Evolutionary conservation across 768 basidiomycete genomes (phyloP).

Genomic region (Trametes villosa): DNA sequence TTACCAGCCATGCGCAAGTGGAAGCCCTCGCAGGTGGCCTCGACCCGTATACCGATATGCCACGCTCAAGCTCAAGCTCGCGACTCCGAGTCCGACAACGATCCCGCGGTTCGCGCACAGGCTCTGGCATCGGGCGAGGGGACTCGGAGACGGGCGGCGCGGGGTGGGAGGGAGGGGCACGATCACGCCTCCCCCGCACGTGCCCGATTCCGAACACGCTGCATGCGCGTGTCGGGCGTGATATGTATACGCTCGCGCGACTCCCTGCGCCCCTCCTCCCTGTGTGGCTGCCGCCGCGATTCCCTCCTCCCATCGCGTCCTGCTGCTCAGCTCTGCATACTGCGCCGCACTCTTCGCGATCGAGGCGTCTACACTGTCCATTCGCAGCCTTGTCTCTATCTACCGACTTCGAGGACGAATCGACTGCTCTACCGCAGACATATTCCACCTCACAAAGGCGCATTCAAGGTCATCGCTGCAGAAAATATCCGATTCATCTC

Average conservation of each 20-base stretch:
- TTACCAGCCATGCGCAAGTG: too few species aligned
- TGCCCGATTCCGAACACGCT: constrained; percentile 32
- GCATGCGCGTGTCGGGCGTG: constrained; percentile 32
- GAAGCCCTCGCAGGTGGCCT: neutral
- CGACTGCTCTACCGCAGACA: too few species aligned
- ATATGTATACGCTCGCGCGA: constrained; percentile 23
- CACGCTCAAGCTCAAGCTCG: neutral
- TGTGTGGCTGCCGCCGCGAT: too few species aligned
- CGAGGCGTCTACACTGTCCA: too few species aligned
- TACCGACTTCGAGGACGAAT: too few species aligned
- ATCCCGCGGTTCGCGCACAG: too few species aligned
- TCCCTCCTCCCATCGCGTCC: too few species aligned
- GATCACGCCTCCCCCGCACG: constrained; percentile 25
- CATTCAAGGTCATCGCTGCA: neutral
- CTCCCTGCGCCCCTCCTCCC: neutral
- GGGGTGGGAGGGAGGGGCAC: neutral
- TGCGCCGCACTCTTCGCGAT: constrained; percentile 6
- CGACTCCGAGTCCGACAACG: too few species aligned
- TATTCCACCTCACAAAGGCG: neutral
- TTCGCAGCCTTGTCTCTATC: too few species aligned
- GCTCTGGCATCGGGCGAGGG: neutral
- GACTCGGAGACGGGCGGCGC: neutral
- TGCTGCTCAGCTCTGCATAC: too few species aligned
- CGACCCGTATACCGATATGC: neutral
- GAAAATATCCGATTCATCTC: neutral